A percentile compares a stretch with the other conserved stretches of the same genome.
Evolutionary conservation across 352 stramenopile species (phyloP).

Genomic region (Pythium brassicae): DNA sequence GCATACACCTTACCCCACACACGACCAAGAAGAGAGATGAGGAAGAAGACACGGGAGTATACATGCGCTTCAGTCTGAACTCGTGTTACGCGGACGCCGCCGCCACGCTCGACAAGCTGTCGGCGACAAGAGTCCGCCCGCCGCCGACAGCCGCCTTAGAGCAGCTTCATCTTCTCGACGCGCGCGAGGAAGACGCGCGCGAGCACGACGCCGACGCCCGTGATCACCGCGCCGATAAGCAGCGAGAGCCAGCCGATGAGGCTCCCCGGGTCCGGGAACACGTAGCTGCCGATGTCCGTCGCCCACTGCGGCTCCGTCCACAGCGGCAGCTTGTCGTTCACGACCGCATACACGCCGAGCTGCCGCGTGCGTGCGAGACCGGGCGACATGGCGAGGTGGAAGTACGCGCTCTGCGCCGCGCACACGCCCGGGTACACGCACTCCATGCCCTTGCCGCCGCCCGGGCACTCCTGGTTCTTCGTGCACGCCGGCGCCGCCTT

Average conservation of each 20-base stretch:
- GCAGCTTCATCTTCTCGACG: conserved; percentile 82
- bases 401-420: conserved; percentile 45
- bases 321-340: conserved; percentile 65
- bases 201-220: conserved; percentile 31
- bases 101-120: not conserved
- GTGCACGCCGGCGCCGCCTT: conserved; percentile 34
- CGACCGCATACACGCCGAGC: conserved; percentile 47
- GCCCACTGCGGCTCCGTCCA: conserved; percentile 76
- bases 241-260: conserved; percentile 74
- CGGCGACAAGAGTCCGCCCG: too few relatives aligned
- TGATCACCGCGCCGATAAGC: conserved; percentile 38
- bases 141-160: too few relatives aligned
- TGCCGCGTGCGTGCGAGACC: conserved; percentile 49
- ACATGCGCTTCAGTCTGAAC: not conserved
- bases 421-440: conserved; percentile 80
- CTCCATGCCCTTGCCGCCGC: conserved; percentile 49
- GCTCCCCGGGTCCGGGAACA: conserved; percentile 72
- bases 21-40: too few relatives aligned
- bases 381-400: conserved; percentile 76
- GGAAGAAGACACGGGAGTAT: not conserved
- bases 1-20: too few relatives aligned
- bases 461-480: conserved; percentile 48
- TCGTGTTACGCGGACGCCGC: too few relatives aligned
- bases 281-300: conserved; percentile 63
- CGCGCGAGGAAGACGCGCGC: conserved; percentile 49